A percentile compares a stretch with the other conserved stretches of the same genome.
These are phyloP conservation scores for Leishmania tarentolae DNA, from an alignment of 208 protist genomes.

Conservation along the genomic window DNA sequence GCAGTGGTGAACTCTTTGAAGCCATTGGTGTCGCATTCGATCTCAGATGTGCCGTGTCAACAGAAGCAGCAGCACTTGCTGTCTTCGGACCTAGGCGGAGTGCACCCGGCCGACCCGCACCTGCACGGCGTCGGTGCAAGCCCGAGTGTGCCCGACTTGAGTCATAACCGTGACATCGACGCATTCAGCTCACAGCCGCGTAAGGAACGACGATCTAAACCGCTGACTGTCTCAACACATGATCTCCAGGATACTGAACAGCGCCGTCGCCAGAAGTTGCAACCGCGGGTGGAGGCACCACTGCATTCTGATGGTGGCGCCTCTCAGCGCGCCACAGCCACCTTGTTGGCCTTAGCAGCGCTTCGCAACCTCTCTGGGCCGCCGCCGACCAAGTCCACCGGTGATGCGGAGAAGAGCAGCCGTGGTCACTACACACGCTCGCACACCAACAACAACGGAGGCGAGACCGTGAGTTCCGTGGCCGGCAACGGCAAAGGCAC, in stretches of 20 bases:
- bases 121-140: not conserved
- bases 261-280: not conserved
- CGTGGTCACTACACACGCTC: not conserved
- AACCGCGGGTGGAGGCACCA: constrained; percentile 2
- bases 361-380: constrained; percentile 18
- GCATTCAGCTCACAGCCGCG: constrained; percentile 13
- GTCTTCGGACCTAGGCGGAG: not conserved
- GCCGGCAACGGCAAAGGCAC: not conserved
- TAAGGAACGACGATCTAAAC: constrained; percentile 36
- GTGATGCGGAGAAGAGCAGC: constrained; percentile 4
- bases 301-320: constrained; percentile 2
- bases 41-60: not conserved
- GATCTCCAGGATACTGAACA: not conserved
- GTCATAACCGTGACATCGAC: constrained; percentile 6
- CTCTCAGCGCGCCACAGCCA: constrained; percentile 21
- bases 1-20: not conserved
- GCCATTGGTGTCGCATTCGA: not conserved
- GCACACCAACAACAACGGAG: not conserved
- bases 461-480: not conserved
- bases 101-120: not conserved
- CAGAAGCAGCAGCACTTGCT: constrained; percentile 3
- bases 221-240: not conserved
- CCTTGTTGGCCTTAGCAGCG: constrained; percentile 23
- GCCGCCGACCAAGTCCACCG: not conserved
- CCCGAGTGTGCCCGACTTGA: not conserved